Conservation (phyloP, 2,329 filamentous ascomycete species). For the Phyllosticta ampelicida region DNA sequence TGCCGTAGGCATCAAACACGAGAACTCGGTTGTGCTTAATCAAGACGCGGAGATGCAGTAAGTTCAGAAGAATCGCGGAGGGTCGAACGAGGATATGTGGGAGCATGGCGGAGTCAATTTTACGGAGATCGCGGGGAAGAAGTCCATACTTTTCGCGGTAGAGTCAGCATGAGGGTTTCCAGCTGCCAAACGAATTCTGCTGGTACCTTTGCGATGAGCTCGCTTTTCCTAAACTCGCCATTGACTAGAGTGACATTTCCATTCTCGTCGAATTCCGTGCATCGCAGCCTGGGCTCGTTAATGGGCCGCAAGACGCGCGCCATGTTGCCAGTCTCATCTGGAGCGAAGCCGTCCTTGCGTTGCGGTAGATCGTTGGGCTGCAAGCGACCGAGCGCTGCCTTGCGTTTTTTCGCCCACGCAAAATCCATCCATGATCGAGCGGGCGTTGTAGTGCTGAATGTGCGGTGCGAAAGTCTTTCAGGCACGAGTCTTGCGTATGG, state of each 20-base stretch:
- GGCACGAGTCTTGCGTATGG: not conserved
- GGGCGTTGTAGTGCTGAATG: conserved; percentile 15
- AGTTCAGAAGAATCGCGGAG: conserved; percentile 85
- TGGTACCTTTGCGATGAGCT: conserved; percentile 81
- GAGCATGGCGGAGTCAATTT: conserved; percentile 92
- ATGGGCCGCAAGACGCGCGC: conserved; percentile 68
- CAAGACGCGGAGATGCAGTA: conserved; percentile 89
- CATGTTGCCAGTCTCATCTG: conserved; percentile 49
- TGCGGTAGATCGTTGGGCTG: conserved; percentile 6
- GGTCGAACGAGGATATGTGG: conserved; percentile 92
- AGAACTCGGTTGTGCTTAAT: conserved; percentile 93
- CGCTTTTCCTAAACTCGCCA: conserved; percentile 94
- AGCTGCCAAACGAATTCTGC: not conserved
- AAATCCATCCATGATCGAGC: conserved; percentile 16
- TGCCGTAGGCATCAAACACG: conserved; percentile 92
- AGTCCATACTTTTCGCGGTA: conserved; percentile 60
- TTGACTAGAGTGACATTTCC: conserved; percentile 88
- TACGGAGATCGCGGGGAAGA: conserved; percentile 85
- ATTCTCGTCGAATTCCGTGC: conserved; percentile 88
- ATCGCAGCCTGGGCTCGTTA: conserved; percentile 75
- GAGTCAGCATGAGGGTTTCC: conserved; percentile 12
- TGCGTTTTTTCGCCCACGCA: conserved; percentile 22
- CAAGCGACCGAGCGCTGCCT: conserved; percentile 32
- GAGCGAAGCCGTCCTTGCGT: conserved; percentile 1
- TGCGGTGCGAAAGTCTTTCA: conserved; percentile 3